Evolutionary conservation across 257 asterid species (phyloP).

Genomic region (Solanum rostratum): DNA sequence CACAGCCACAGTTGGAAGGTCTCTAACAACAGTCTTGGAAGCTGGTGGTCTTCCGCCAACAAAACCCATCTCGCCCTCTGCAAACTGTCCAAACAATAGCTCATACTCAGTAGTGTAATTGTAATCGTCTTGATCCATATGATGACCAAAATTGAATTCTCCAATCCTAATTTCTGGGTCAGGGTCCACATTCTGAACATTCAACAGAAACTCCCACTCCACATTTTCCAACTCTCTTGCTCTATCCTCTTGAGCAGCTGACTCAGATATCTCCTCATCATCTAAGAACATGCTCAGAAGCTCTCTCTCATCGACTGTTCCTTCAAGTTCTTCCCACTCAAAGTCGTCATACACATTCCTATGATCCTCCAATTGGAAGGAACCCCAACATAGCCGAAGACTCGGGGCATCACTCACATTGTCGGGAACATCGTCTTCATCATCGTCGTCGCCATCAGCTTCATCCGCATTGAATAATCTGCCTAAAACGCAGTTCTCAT

Average conservation of each 20-base stretch:
- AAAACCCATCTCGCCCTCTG: conserved; percentile 8
- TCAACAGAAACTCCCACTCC: conserved; percentile 35
- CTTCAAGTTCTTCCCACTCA: conserved; percentile 36
- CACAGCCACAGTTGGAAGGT: conserved; percentile 18
- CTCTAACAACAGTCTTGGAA: conserved; percentile 13
- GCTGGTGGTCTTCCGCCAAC: conserved; percentile 24
- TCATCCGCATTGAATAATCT: conserved; percentile 2
- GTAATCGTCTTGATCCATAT: conserved; percentile 14
- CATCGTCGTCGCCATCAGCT: conserved; percentile 2
- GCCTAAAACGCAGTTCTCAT: conserved; percentile 3
- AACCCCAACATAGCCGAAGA: conserved; percentile 21
- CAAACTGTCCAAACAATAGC: conserved; percentile 19
- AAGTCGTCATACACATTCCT: conserved; percentile 15
- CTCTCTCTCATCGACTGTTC: conserved; percentile 20
- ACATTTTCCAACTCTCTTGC: not conserved
- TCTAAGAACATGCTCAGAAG: conserved; percentile 16
- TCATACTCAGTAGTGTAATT: conserved; percentile 21
- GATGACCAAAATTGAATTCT: conserved; percentile 3
- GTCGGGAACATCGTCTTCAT: not conserved
- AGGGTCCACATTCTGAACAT: conserved; percentile 11
- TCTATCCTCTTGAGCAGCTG: conserved; percentile 13
- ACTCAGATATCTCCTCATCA: conserved; percentile 1
- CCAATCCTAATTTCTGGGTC: conserved; percentile 9
- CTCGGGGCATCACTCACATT: conserved; percentile 11
- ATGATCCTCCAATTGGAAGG: conserved; percentile 24